Conservation (phyloP, 2,329 filamentous ascomycete species). For the Pseudopithomyces chartarum region DNA sequence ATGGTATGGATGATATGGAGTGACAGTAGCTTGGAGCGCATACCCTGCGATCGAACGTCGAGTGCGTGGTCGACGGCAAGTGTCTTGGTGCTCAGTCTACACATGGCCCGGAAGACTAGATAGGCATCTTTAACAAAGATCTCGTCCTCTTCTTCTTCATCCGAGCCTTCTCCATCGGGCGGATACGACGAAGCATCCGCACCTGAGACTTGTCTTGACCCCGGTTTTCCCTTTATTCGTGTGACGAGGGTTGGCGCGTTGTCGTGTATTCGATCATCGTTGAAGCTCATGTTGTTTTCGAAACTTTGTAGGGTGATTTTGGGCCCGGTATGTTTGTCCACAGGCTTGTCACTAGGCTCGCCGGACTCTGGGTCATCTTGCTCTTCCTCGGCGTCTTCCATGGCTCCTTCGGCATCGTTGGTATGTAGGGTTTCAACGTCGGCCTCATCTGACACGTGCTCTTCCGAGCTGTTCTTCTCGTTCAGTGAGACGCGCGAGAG, state of each 20-base stretch:
- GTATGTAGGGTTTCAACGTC: slow-evolving; percentile 28
- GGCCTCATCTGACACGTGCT: slow-evolving; percentile 32
- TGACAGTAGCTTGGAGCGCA: slow-evolving; percentile 95
- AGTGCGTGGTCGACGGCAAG: slow-evolving; percentile 89
- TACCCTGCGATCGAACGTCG: slow-evolving; percentile 90
- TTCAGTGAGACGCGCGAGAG: slow-evolving; percentile 52
- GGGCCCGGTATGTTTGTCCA: slow-evolving; percentile 54
- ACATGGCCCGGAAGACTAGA: slow-evolving; percentile 95
- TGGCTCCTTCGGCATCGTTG: slow-evolving; percentile 35
- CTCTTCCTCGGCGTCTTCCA: slow-evolving; percentile 48
- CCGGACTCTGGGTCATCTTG: slow-evolving; percentile 42
- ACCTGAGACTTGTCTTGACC: slow-evolving; percentile 52
- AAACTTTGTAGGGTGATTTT: slow-evolving; percentile 73
- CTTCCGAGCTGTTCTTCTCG: slow-evolving; percentile 38
- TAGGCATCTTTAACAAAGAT: slow-evolving; percentile 97
- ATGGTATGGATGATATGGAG: slow-evolving; percentile 94
- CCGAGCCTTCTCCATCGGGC: slow-evolving; percentile 56
- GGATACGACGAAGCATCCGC: slow-evolving; percentile 44
- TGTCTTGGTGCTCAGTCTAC: slow-evolving; percentile 93
- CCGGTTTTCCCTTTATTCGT: slow-evolving; percentile 55
- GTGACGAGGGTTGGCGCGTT: slow-evolving; percentile 71
- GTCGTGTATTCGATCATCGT: slow-evolving; percentile 68
- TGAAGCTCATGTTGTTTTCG: slow-evolving; percentile 68
- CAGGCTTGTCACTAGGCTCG: slow-evolving; percentile 49
- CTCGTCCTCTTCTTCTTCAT: slow-evolving; percentile 82